Evolutionary conservation across 495 filamentous ascomycete genomes (phyloP).

Genomic region (Cairneyella variabilis): DNA sequence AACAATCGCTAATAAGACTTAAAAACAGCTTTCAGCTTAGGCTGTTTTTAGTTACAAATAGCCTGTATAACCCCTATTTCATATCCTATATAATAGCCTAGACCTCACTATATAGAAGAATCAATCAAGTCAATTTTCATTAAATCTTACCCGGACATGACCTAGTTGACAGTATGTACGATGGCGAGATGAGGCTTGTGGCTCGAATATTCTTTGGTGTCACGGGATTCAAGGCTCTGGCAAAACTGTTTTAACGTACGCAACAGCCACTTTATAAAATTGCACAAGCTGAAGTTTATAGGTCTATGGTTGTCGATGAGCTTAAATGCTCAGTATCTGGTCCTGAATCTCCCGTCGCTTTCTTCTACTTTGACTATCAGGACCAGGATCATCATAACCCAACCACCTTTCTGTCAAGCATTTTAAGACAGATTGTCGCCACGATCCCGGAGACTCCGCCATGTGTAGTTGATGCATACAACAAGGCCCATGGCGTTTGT

Average conservation of each 20-base stretch:
- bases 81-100: too few relatives aligned
- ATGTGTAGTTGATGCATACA: background rate
- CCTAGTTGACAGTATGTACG: too few relatives aligned
- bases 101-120: too few relatives aligned
- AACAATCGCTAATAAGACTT: too few relatives aligned
- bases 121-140: too few relatives aligned
- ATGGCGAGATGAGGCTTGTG: background rate
- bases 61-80: too few relatives aligned
- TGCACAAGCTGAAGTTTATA: background rate
- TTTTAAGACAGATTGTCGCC: background rate
- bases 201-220: constrained; percentile 7
- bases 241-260: constrained; percentile 3
- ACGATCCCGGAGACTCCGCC: background rate
- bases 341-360: background rate
- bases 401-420: background rate
- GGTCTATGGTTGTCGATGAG: constrained; percentile 1
- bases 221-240: constrained; percentile 5
- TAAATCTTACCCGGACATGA: background rate
- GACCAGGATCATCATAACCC: background rate
- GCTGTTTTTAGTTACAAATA: too few relatives aligned
- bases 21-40: too few relatives aligned
- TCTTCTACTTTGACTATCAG: constrained; percentile 7
- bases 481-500: background rate
- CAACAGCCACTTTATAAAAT: background rate
- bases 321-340: background rate